Percentiles rank a stretch among this genome's conserved stretches.
Conservation (phyloP, 78 protist genomes). For the Chrysochromulina tobinii region DNA sequence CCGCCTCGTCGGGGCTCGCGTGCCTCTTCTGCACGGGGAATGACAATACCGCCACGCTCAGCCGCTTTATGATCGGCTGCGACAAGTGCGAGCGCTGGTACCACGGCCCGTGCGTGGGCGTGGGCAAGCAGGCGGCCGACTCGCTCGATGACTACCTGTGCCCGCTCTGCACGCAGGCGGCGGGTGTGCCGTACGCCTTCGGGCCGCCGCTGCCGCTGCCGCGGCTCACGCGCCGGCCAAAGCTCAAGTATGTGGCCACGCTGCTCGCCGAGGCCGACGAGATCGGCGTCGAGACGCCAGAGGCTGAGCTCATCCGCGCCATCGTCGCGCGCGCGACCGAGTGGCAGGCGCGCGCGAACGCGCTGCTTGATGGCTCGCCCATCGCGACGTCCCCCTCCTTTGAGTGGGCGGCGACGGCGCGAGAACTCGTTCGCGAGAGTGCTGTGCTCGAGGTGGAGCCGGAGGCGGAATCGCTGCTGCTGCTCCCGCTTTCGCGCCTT, state of each 20-base stretch:
- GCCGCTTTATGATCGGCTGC: not conserved
- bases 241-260: not conserved
- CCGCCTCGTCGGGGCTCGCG: not conserved
- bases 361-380: not conserved
- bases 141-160: not conserved
- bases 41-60: not conserved
- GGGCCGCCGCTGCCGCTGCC: not conserved
- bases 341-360: not conserved
- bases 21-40: not conserved
- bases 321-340: not conserved
- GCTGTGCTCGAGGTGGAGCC: not conserved
- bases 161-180: not conserved
- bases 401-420: not conserved
- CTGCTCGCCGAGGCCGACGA: not conserved
- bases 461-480: not conserved
- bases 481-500: too few species aligned
- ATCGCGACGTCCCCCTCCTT: not conserved
- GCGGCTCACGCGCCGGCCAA: not conserved
- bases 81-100: conserved; percentile 4
- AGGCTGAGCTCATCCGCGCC: not conserved
- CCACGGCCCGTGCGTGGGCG: not conserved
- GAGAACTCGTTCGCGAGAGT: not conserved
- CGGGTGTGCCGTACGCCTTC: not conserved
- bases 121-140: not conserved
- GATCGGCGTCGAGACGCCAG: not conserved